Evolutionary conservation across 2,329 filamentous ascomycete genomes (phyloP).

Genomic region (Cephalotrichum gorgonifer): DNA sequence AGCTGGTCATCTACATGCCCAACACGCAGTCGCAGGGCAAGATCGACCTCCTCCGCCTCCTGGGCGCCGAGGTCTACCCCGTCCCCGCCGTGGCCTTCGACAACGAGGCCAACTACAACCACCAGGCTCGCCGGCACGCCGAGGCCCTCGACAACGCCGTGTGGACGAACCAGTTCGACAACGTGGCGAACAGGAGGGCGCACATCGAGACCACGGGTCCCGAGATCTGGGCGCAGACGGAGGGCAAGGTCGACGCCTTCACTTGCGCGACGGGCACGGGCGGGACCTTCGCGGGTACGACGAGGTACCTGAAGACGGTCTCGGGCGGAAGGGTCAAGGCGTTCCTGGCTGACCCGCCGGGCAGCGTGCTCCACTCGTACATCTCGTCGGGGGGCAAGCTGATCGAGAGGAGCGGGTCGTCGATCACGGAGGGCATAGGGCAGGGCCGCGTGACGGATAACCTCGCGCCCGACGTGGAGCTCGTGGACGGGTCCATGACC

Average conservation of each 20-base stretch:
- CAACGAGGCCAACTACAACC: constrained; percentile 94
- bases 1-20: constrained; percentile 98
- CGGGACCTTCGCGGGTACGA: constrained; percentile 82
- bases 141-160: constrained; percentile 77
- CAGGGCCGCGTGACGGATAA: constrained; percentile 97
- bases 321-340: constrained; percentile 70
- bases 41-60: constrained; percentile 80
- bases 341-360: constrained; percentile 89
- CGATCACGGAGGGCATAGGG: constrained; percentile 95
- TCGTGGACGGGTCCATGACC: constrained; percentile 74
- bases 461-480: constrained; percentile 69
- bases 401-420: constrained; percentile 69
- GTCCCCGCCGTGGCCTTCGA: constrained; percentile 94
- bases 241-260: constrained; percentile 80
- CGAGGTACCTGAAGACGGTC: constrained; percentile 77
- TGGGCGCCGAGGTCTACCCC: constrained; percentile 91
- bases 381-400: constrained; percentile 76
- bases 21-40: constrained; percentile 98
- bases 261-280: constrained; percentile 91
- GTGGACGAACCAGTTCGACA: constrained; percentile 99
- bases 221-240: constrained; percentile 92
- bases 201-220: constrained; percentile 96
- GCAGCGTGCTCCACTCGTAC: constrained; percentile 87
- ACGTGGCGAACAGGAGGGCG: constrained; percentile 82
- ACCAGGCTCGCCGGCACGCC: constrained; percentile 87